Conservation (phyloP, 2,329 filamentous ascomycete genomes). For the Pseudogymnoascus sp. region DNA sequence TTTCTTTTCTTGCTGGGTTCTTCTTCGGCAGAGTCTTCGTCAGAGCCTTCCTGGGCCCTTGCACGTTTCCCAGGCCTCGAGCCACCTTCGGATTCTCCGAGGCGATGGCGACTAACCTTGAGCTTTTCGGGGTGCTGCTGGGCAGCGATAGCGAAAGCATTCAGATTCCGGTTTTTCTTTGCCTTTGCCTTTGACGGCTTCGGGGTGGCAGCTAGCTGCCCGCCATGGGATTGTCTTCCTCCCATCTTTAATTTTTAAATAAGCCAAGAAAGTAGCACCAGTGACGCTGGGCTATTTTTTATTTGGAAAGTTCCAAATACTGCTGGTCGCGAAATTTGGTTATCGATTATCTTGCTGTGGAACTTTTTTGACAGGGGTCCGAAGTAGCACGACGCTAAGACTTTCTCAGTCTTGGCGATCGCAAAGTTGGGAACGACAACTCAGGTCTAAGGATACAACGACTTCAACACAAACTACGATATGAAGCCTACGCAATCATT, state of each 20-base stretch:
- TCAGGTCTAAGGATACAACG: neutral
- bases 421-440: constrained; percentile 9
- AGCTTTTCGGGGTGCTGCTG: constrained; percentile 44
- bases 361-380: constrained; percentile 11
- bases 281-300: constrained; percentile 5
- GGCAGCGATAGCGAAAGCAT: constrained; percentile 61
- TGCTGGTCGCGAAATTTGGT: constrained; percentile 7
- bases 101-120: constrained; percentile 48
- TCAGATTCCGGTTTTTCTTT: constrained; percentile 37
- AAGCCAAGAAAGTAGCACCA: neutral
- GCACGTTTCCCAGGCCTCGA: constrained; percentile 31
- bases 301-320: constrained; percentile 17
- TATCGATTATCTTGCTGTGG: constrained; percentile 9
- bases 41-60: constrained; percentile 35
- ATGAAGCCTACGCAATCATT: constrained; percentile 66
- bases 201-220: constrained; percentile 23
- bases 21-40: constrained; percentile 32
- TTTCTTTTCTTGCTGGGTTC: constrained; percentile 32
- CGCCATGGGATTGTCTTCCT: constrained; percentile 30
- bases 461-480: constrained; percentile 14
- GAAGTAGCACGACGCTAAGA: constrained; percentile 1
- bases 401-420: constrained; percentile 8
- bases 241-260: constrained; percentile 22
- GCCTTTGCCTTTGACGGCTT: constrained; percentile 38
- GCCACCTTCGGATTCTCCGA: constrained; percentile 46